Evolutionary conservation across 2,329 filamentous ascomycete species (phyloP), one percentile per base, ranked within the genome.

Genomic region (Bipolaris zeicola): DNA sequence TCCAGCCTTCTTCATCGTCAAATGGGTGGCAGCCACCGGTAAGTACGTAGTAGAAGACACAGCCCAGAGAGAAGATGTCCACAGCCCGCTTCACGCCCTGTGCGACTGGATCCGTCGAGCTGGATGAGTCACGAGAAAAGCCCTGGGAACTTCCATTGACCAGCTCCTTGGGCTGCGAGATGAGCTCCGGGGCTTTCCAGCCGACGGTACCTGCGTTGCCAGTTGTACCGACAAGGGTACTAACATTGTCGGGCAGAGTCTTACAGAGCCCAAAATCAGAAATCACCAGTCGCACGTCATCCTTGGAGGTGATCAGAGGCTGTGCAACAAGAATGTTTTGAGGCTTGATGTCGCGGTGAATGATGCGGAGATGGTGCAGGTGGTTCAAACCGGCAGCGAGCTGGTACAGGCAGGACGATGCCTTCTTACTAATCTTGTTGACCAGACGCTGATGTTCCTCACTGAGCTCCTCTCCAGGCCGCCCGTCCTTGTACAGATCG

Each of bases 11-110:
- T 53, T 95, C 93, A 61, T 92, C 93, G 72, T 97, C 94, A 69
- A 96, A 99, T 0, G 95, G 95, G 75, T 99, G 95, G 1, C 85
- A 86, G 14, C 95, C 95, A 60, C 92, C 90, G 1, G 94, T 97
- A 57, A 99, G 83, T n/a, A 98, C 93, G 74, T 97, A 99, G 79
- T 93, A 98, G 81, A 97, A 99, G n/a, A 99, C 92, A 50, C 96
- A 89, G 1, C 95, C 95, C 34, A 99, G 84, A 0, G 93, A 96
- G 79, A 99, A 99, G 24, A 99, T 96, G 72, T 99, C 95, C 59
- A 98, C 97, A 7, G 95, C 91, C 43, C 95, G 89, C 43, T 96
- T 99, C 6, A 96, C 94, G 49, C 95, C 90, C 57, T 92, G 88
- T 64, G 75, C 68, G 24, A 85, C 80, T 1, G 74, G 72, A 54